Conservation (phyloP, 2,329 filamentous ascomycete species). For the Clonostachys rhizophaga region DNA sequence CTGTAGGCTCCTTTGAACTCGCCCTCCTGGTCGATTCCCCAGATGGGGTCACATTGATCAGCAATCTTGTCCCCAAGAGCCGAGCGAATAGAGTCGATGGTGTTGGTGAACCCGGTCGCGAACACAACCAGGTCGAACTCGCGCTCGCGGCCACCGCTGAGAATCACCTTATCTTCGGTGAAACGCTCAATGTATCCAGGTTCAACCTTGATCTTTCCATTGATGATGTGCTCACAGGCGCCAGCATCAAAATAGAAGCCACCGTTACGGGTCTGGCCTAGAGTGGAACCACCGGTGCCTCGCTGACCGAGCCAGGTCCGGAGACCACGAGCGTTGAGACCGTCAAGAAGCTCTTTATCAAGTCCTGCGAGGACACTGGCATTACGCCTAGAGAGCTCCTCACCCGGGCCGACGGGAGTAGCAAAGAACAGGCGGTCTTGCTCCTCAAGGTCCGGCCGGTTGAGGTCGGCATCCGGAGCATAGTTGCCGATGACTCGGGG, state of each 20-base stretch:
- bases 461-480: conserved; percentile 18
- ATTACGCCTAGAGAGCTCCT: conserved; percentile 5
- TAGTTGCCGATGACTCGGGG: conserved; percentile 16
- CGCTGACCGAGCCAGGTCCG: conserved; percentile 25
- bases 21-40: conserved; percentile 42
- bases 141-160: conserved; percentile 20
- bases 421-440: conserved; percentile 42
- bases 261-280: conserved; percentile 32
- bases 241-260: conserved; percentile 71
- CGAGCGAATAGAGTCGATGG: conserved; percentile 41
- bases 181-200: conserved; percentile 17
- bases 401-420: conserved; percentile 50
- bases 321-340: conserved; percentile 11
- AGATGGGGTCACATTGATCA: conserved; percentile 37
- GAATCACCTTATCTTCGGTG: conserved; percentile 20
- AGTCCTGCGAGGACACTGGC: conserved; percentile 8
- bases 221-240: conserved; percentile 53
- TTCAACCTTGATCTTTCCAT: conserved; percentile 57
- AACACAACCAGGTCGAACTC: conserved; percentile 36
- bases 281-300: conserved; percentile 18
- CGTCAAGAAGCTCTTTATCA: conserved; percentile 2
- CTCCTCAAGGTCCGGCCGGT: conserved; percentile 47
- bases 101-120: conserved; percentile 45
- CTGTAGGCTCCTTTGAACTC: conserved; percentile 29
- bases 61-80: conserved; percentile 44